Evolutionary conservation across 2,329 filamentous ascomycete genomes (phyloP), one percentile per base, ranked within the genome.

Genomic region (Alternaria infectoria): DNA sequence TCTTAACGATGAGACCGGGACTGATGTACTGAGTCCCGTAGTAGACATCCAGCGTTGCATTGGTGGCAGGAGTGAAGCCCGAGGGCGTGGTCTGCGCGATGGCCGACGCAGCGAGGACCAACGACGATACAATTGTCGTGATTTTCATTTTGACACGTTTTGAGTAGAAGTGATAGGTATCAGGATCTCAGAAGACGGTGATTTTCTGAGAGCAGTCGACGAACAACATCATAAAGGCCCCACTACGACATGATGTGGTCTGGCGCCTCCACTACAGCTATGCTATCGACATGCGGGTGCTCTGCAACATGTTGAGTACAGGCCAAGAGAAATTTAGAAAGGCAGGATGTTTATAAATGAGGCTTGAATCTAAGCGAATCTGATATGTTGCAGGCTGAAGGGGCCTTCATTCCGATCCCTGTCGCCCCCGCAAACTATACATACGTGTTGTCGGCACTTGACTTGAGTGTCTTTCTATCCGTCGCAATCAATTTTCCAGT

Each of bases 11-110:
- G 19, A 74, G 54, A 7, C 75, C 74, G 12, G 74, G 73, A 19
- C 69, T 71, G 58, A 77, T 74, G 57, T 67, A 73, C 28, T 71
- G 72, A 0, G 70, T 68, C 32, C 74, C 74, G 65, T 76, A 77
- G 55, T 74, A 75, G 9, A 76, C 73, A 62, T 76, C 75, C 5
- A 77, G 56, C 5, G 68, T 73, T 23, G 52, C 57, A 51, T 73
- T 73, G 9, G 69, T 67, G 3, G 59, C 59, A 6, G 73, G 75
- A 9, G 60, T 30, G 52, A 77, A 77, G 3, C 72, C 72, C 44
- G 64, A 17, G 17, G 75, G 75, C 8, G 73, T 77, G 6, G 54
- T 55, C 55, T 74, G 70, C 44, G 70, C 67, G 21, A 69, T 50
- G 19, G 68, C 54, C 15, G 64, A 60, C 11, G 30, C 62, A 13